A percentile compares a stretch with the other conserved stretches of the same genome.
phyloP scores from a whole-genome alignment of 1,139 yeast genomes.

The Geotrichum fermentans region DNA sequence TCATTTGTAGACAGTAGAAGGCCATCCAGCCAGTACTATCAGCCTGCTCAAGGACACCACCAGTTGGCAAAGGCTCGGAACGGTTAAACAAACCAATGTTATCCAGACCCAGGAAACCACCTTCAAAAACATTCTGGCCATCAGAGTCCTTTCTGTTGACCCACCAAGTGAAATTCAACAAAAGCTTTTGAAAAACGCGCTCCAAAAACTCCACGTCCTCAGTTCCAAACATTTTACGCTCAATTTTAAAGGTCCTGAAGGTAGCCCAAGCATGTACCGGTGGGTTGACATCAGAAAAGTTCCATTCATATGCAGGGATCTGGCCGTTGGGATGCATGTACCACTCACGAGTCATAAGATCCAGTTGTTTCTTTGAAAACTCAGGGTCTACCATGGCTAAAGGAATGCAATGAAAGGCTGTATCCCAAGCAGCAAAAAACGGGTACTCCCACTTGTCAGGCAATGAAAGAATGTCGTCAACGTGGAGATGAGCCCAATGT shows the following conservation, averaged over 20 bases:
- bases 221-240: constrained; percentile 76
- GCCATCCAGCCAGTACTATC: constrained; percentile 99
- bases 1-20: constrained; percentile 84
- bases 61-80: constrained; percentile 91
- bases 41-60: constrained; percentile 88
- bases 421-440: constrained; percentile 96
- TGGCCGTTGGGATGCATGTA: constrained; percentile 99
- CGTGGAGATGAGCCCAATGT: constrained; percentile 86
- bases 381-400: constrained; percentile 93
- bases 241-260: constrained; percentile 83
- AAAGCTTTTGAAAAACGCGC: constrained; percentile 82
- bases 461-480: constrained; percentile 81
- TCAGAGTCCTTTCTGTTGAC: constrained; percentile 86
- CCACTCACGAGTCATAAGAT: constrained; percentile 89
- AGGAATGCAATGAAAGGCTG: constrained; percentile 94
- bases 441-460: constrained; percentile 98
- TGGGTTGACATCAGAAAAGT: constrained; percentile 91
- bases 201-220: constrained; percentile 85
- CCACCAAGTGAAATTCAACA: constrained; percentile 97
- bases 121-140: constrained; percentile 90
- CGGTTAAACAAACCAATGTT: constrained; percentile 92
- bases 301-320: constrained; percentile 97
- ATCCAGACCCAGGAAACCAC: constrained; percentile 91
- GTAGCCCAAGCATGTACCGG: constrained; percentile 99
- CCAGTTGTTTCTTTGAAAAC: constrained; percentile 87